These are phyloP conservation scores for Curvularia eragrostidis DNA, from an alignment of 2,329 filamentous ascomycete species.

Conservation along the genomic window DNA sequence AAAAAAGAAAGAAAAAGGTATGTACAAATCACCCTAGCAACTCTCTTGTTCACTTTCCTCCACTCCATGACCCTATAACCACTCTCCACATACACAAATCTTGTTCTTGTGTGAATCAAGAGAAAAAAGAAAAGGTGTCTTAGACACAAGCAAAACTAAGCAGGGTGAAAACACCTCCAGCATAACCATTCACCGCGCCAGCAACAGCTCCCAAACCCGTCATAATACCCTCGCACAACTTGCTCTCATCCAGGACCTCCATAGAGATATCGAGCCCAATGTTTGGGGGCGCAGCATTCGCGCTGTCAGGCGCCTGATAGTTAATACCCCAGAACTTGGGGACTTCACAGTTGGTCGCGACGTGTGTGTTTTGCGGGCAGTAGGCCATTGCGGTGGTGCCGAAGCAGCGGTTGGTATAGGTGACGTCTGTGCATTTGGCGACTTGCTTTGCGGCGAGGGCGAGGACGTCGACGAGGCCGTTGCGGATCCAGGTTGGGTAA, in stretches of 20 bases:
- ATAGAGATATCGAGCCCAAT: constrained; percentile 1
- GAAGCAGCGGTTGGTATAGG: constrained; percentile 2
- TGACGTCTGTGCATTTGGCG: constrained; percentile 17
- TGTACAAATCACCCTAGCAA: not conserved
- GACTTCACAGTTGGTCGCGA: constrained; percentile 10
- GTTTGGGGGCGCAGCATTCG: constrained; percentile 16
- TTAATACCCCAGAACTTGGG: constrained; percentile 12
- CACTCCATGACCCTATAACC: not conserved
- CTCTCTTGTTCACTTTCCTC: not conserved
- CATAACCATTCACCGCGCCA: constrained; percentile 15
- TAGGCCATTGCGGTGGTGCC: constrained; percentile 1
- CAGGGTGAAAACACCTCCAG: constrained; percentile 18
- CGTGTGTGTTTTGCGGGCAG: not conserved
- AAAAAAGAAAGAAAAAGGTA: not conserved
- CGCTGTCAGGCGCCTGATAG: constrained; percentile 22
- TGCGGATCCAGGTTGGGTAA: constrained; percentile 24
- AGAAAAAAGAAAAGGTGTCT: not conserved
- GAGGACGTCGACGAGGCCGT: constrained; percentile 22
- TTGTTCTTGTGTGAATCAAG: not conserved
- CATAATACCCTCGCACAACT: constrained; percentile 12
- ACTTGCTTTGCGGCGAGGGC: constrained; percentile 13
- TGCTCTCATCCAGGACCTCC: not conserved
- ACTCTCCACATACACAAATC: not conserved
- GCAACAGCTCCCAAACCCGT: constrained; percentile 12
- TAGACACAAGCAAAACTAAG: constrained; percentile 16